Percentiles rank a stretch among this genome's conserved stretches.
phyloP scores from a whole-genome alignment of 306 rosid genomes.

The Gleditsia sinensis region DNA sequence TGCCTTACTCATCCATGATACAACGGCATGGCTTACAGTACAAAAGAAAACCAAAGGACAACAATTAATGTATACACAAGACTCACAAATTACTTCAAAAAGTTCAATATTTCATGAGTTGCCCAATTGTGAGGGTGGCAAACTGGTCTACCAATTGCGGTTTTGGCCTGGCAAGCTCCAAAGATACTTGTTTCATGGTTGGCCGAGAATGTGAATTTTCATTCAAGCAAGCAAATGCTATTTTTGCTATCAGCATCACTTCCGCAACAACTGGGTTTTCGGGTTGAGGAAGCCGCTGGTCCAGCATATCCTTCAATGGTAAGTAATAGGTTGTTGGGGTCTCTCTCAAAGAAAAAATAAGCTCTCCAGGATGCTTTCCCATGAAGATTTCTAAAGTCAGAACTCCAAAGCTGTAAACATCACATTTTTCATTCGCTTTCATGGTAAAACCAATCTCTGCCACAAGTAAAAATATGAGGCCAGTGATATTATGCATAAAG shows the following conservation, averaged over 20 bases:
- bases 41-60: too few relatives aligned
- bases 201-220: conserved; percentile 8
- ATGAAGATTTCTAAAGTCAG: conserved; percentile 25
- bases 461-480: too few relatives aligned
- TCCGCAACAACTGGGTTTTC: not conserved
- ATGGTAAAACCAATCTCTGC: conserved; percentile 5
- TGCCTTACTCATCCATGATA: too few relatives aligned
- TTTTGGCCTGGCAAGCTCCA: not conserved
- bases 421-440: conserved; percentile 23
- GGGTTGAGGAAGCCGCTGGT: conserved; percentile 17
- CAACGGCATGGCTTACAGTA: too few relatives aligned
- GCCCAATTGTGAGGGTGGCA: not conserved
- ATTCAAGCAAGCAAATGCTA: conserved; percentile 8
- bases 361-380: conserved; percentile 18
- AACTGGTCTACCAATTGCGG: not conserved
- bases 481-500: too few relatives aligned
- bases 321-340: not conserved
- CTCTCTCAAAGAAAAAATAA: not conserved
- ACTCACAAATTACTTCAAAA: too few relatives aligned
- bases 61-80: too few relatives aligned
- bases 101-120: not conserved
- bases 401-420: conserved; percentile 27
- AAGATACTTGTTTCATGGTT: conserved; percentile 17
- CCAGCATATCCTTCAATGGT: not conserved
- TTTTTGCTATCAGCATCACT: not conserved